Evolutionary conservation across 306 rosid species (phyloP), one percentile per base, ranked within the genome.

Genomic region (Begonia loranthoides): DNA sequence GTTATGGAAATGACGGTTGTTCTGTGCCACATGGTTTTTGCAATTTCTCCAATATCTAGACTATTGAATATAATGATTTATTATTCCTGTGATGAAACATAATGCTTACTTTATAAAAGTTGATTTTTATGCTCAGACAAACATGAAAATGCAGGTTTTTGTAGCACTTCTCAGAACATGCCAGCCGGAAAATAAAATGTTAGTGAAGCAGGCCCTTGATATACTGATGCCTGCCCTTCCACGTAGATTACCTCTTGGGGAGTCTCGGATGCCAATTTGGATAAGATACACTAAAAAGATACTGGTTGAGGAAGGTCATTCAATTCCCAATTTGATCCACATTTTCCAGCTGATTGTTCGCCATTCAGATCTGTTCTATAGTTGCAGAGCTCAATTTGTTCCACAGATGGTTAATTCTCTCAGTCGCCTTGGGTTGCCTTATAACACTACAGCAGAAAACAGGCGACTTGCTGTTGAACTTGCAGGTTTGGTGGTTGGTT

Each of bases 331-430:
- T 81, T 79, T 92, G 75, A 86, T 92, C 65, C 99, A 92, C 74
- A 92, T 92, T 68, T 92, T 92, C 66, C 99, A 92, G 76, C 96
- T 92, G 51, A 78, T 92, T 57, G 99, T 86, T 61, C 96, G 99
- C 67, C 99, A 92, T 79, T 83, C 99, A 50, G 96, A 83, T 78
- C 95, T 92, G 59, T 92, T 92, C 75, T 92, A 86, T 66, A 86
- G 94, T 66, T 86, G 96, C 70, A 83, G 99, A 83, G 95, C 99
- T 51, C 99, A 92, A 59, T 92, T 92, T 67, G 99, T 92, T 60
- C 99, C 99, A 36, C 99, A 92, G 73, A 92, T 92, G 99, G 99
- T 92, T 65, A 92, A 92, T 77, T 86, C 99, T 74, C 78, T 92
- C 13, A 92, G 94, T 73, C 94, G 99, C 52, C 94, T 92, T 51